Percentiles rank a stretch among this genome's conserved stretches.
These are phyloP conservation scores for Tetracladium marchalianum DNA, from an alignment of 495 filamentous ascomycete genomes.

Conservation along the genomic window DNA sequence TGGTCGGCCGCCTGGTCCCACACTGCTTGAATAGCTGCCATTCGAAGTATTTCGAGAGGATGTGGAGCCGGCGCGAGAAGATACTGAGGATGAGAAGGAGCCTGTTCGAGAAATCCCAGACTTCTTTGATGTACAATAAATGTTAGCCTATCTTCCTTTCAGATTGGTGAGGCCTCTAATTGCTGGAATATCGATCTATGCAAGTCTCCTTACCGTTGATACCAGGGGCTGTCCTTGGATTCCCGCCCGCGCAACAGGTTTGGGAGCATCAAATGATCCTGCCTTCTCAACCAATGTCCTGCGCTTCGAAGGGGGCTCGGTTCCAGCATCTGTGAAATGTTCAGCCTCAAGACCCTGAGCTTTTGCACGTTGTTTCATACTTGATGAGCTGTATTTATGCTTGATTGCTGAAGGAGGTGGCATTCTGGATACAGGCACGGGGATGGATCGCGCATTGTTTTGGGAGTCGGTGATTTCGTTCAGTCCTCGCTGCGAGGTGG, in stretches of 20 bases:
- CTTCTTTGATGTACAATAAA: neutral
- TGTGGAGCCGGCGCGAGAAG: slow-evolving; percentile 31
- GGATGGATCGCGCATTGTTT: slow-evolving; percentile 54
- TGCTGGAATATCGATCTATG: neutral
- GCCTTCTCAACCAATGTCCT: slow-evolving; percentile 49
- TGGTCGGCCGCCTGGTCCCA: slow-evolving; percentile 43
- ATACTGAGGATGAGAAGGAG: slow-evolving; percentile 16
- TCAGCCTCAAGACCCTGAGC: neutral
- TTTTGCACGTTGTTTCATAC: slow-evolving; percentile 1
- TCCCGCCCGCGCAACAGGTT: slow-evolving; percentile 26
- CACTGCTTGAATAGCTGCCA: slow-evolving; percentile 43
- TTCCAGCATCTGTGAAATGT: slow-evolving; percentile 18
- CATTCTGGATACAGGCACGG: slow-evolving; percentile 33
- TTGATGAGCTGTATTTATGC: slow-evolving; percentile 21
- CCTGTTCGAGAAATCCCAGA: slow-evolving; percentile 6
- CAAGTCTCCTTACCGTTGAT: too few species aligned
- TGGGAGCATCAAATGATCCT: slow-evolving; percentile 26
- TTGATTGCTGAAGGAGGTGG: slow-evolving; percentile 33
- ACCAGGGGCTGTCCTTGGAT: slow-evolving; percentile 29
- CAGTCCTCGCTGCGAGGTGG: slow-evolving; percentile 26
- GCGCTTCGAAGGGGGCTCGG: slow-evolving; percentile 43
- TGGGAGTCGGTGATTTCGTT: slow-evolving; percentile 54
- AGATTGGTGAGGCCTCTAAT: neutral
- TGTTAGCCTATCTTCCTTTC: slow-evolving; percentile 2
- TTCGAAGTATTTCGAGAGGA: slow-evolving; percentile 39